Evolutionary conservation across 2,329 filamentous ascomycete species (phyloP).

Genomic region (Fragosphaeria purpurea): DNA sequence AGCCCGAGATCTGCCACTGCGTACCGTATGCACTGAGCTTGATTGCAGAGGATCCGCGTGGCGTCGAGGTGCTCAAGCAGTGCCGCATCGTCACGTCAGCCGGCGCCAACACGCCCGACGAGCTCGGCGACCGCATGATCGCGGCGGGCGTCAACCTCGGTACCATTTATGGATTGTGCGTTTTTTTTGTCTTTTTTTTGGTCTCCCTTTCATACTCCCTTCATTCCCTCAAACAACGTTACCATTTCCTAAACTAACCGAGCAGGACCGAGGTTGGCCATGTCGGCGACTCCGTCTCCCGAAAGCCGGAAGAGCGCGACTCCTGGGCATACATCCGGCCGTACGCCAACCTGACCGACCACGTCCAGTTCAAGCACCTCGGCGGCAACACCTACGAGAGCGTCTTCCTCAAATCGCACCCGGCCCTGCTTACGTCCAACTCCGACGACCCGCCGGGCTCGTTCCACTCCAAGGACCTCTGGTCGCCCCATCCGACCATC

Average conservation of each 20-base stretch:
- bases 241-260: too few species aligned
- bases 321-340: slow-evolving; percentile 33
- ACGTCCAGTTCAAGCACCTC: slow-evolving; percentile 28
- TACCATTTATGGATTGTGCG: slow-evolving; percentile 30
- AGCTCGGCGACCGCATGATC: slow-evolving; percentile 38
- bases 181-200: background rate
- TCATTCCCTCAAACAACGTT: too few species aligned
- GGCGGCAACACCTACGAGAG: slow-evolving; percentile 24
- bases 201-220: too few species aligned
- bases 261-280: slow-evolving; percentile 30
- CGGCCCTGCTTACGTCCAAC: slow-evolving; percentile 23
- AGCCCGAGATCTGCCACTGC: slow-evolving; percentile 40
- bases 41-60: slow-evolving; percentile 42
- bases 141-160: slow-evolving; percentile 37
- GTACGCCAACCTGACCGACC: slow-evolving; percentile 24
- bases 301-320: slow-evolving; percentile 27
- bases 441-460: slow-evolving; percentile 26
- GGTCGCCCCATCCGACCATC: slow-evolving; percentile 25
- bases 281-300: slow-evolving; percentile 29
- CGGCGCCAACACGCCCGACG: slow-evolving; percentile 43
- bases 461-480: slow-evolving; percentile 27
- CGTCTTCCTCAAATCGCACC: slow-evolving; percentile 24
- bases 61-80: slow-evolving; percentile 31
- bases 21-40: slow-evolving; percentile 51
- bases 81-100: slow-evolving; percentile 39